Evolutionary conservation across 148 eudicot genomes (phyloP).

Genomic region (Euryodendron excelsum): DNA sequence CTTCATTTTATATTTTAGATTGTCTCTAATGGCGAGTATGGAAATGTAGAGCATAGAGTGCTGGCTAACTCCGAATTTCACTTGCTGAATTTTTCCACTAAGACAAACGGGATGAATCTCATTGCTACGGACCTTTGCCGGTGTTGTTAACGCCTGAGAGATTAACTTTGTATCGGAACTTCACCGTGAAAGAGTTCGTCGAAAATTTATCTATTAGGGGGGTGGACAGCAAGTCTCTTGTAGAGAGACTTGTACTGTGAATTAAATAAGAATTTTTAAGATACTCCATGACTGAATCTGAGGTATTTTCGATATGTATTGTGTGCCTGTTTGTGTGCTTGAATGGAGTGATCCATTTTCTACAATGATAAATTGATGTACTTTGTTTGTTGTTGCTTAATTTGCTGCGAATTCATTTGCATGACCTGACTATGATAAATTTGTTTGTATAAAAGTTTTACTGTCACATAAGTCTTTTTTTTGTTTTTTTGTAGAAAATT

Average conservation of each 20-base stretch:
- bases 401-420: too few species aligned
- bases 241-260: constrained; percentile 1
- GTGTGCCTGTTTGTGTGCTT: too few species aligned
- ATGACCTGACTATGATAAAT: too few species aligned
- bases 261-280: too few species aligned
- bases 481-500: too few species aligned
- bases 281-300: neutral
- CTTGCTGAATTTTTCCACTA: constrained; percentile 17
- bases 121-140: constrained; percentile 24
- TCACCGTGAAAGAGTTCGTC: constrained; percentile 14
- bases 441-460: too few species aligned
- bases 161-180: constrained; percentile 20
- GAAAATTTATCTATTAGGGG: constrained; percentile 24
- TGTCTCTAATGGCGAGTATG: constrained; percentile 21
- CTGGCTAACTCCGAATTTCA: constrained; percentile 28
- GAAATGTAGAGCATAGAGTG: constrained; percentile 28
- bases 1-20: constrained; percentile 9
- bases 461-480: too few species aligned
- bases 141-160: constrained; percentile 27
- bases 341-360: too few species aligned
- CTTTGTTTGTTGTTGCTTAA: too few species aligned
- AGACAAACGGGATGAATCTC: neutral
- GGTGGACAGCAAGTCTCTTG: constrained; percentile 19
- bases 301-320: too few species aligned
- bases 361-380: too few species aligned